Evolutionary conservation across 2,329 filamentous ascomycete genomes (phyloP).

Genomic region (Alternaria ethzedia): DNA sequence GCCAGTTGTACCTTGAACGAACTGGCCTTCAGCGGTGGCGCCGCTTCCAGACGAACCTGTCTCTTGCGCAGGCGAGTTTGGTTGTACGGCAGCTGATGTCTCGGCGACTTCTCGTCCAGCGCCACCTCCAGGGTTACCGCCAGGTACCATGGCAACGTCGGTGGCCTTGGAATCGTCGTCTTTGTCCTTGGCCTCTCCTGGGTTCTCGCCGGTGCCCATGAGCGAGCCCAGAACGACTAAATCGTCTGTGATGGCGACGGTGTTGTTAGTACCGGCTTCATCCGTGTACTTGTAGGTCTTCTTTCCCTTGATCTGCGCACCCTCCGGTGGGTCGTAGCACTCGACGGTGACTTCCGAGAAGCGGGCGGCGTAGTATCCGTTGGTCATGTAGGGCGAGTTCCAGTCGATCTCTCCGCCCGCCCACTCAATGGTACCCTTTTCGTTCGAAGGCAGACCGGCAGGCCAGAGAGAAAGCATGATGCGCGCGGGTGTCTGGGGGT

Average conservation of each 20-base stretch:
- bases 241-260: conserved; percentile 77
- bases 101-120: conserved; percentile 51
- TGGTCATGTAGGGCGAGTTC: conserved; percentile 79
- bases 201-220: conserved; percentile 79
- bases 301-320: conserved; percentile 64
- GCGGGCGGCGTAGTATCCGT: conserved; percentile 88
- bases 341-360: conserved; percentile 79
- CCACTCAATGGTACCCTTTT: conserved; percentile 85
- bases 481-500: conserved; percentile 88
- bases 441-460: conserved; percentile 80
- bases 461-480: conserved; percentile 97
- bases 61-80: background rate
- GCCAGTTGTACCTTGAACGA: conserved; percentile 27
- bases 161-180: conserved; percentile 37
- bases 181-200: conserved; percentile 51
- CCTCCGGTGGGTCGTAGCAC: conserved; percentile 84
- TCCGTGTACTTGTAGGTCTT: conserved; percentile 79
- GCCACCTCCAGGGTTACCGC: conserved; percentile 60
- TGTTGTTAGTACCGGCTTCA: conserved; percentile 69
- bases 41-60: conserved; percentile 5
- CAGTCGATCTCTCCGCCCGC: conserved; percentile 91
- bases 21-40: conserved; percentile 12
- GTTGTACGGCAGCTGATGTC: conserved; percentile 8
- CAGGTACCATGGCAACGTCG: conserved; percentile 60
- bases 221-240: conserved; percentile 79